Conservation (phyloP, 345 rosid genomes). For the Iberis pinnata region DNA sequence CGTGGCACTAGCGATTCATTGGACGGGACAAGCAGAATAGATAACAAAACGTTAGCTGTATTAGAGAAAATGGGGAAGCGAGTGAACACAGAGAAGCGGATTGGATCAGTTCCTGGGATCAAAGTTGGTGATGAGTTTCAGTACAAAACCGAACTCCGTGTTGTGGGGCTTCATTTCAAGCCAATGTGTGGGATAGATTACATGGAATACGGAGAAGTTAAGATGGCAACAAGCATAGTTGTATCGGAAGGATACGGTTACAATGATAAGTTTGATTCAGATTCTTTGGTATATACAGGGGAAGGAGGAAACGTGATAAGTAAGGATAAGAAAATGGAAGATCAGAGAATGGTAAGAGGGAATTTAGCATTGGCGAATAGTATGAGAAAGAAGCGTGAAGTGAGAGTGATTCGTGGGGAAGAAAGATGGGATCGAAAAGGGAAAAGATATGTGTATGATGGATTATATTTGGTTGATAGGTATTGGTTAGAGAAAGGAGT, state of each 20-base stretch:
- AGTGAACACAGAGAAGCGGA: conserved; percentile 39
- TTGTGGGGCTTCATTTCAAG: conserved; percentile 68
- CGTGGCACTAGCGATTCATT: conserved; percentile 29
- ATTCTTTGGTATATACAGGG: conserved; percentile 63
- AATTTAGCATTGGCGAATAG: conserved; percentile 42
- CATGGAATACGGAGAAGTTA: conserved; percentile 30
- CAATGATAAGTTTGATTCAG: conserved; percentile 43
- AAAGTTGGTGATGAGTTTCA: conserved; percentile 78
- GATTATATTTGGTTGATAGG: conserved; percentile 60
- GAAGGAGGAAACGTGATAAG: conserved; percentile 63
- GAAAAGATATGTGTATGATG: conserved; percentile 56
- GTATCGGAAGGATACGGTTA: conserved; percentile 72
- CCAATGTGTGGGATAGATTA: conserved; percentile 74
- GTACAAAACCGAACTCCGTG: conserved; percentile 61
- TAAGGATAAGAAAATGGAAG: conserved; percentile 52
- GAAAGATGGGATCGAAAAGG: conserved; percentile 25
- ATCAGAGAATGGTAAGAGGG: conserved; percentile 67
- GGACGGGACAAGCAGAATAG: conserved; percentile 39
- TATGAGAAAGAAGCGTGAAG: conserved; percentile 31
- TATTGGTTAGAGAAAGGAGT: conserved; percentile 43
- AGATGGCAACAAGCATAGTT: conserved; percentile 62
- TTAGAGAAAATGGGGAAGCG: conserved; percentile 43
- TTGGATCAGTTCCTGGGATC: conserved; percentile 75
- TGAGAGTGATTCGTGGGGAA: conserved; percentile 76
- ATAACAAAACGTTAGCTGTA: conserved; percentile 37